Conservation (phyloP, 176 grass and related monocot species). For the Triticum dicoccoides region DNA sequence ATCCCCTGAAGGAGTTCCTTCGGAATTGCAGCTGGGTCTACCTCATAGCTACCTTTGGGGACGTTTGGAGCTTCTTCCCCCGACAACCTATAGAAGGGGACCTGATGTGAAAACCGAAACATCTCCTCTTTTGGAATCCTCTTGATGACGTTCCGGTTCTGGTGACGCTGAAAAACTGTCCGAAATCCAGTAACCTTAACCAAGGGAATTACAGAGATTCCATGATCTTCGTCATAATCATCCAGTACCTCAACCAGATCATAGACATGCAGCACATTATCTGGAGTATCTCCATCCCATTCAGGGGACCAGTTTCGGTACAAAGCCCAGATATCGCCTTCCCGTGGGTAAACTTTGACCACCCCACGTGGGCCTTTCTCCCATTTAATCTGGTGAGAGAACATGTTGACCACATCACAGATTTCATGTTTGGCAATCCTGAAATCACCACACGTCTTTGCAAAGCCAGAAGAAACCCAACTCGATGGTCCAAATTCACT, state of each 20-base stretch:
- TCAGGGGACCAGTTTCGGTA: constrained; percentile 60
- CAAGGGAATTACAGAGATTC: constrained; percentile 52
- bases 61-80: constrained; percentile 58
- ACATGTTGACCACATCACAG: constrained; percentile 55
- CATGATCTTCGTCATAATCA: constrained; percentile 47
- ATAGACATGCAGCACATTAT: constrained; percentile 49
- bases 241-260: constrained; percentile 56
- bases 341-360: constrained; percentile 55
- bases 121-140: constrained; percentile 62
- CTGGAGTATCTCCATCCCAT: constrained; percentile 55
- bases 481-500: constrained; percentile 53
- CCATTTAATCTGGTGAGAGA: constrained; percentile 31
- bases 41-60: constrained; percentile 59
- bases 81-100: constrained; percentile 57
- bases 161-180: constrained; percentile 49
- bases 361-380: constrained; percentile 46
- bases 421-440: constrained; percentile 42
- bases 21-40: constrained; percentile 24
- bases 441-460: constrained; percentile 66
- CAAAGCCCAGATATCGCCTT: constrained; percentile 64
- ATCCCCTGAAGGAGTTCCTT: constrained; percentile 55
- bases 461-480: constrained; percentile 61
- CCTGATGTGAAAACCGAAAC: constrained; percentile 69
- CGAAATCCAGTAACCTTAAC: constrained; percentile 51
- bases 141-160: constrained; percentile 18